Evolutionary conservation across 1,284 basidiomycete species (phyloP).

Genomic region (Phaffia rhodozyma): DNA sequence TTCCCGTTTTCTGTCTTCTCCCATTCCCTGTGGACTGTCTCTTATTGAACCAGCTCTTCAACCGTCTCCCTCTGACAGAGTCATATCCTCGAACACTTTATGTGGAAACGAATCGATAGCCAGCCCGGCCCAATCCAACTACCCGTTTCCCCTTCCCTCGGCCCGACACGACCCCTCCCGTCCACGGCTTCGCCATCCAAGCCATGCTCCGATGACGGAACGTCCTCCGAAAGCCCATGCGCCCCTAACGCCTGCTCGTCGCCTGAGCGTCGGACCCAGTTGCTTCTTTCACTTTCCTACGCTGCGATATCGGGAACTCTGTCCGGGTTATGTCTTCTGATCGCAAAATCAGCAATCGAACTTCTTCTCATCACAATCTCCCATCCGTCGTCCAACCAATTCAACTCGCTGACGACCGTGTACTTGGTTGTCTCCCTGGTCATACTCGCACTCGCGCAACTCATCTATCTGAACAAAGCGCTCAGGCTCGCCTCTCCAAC

Average conservation of each 20-base stretch:
- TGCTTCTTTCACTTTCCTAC: constrained; percentile 72
- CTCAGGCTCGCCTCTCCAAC: constrained; percentile 75
- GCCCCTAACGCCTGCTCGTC: constrained; percentile 19
- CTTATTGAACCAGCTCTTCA: neutral
- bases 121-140: constrained; percentile 18
- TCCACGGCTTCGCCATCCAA: constrained; percentile 28
- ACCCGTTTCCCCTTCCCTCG: constrained; percentile 11
- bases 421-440: constrained; percentile 56
- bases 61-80: constrained; percentile 12
- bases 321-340: constrained; percentile 81
- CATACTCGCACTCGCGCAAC: constrained; percentile 59
- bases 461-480: constrained; percentile 89
- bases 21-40: neutral
- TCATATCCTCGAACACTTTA: constrained; percentile 23
- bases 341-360: constrained; percentile 90
- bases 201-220: constrained; percentile 31
- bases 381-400: constrained; percentile 60
- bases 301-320: constrained; percentile 83
- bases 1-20: constrained; percentile 21
- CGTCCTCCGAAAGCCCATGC: constrained; percentile 38
- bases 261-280: constrained; percentile 42
- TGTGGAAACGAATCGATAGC: constrained; percentile 19
- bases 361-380: constrained; percentile 67
- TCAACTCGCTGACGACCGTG: constrained; percentile 74
- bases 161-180: constrained; percentile 31